Evolutionary conservation across 2,329 filamentous ascomycete species (phyloP).

Genomic region (Grosmannia huntii): DNA sequence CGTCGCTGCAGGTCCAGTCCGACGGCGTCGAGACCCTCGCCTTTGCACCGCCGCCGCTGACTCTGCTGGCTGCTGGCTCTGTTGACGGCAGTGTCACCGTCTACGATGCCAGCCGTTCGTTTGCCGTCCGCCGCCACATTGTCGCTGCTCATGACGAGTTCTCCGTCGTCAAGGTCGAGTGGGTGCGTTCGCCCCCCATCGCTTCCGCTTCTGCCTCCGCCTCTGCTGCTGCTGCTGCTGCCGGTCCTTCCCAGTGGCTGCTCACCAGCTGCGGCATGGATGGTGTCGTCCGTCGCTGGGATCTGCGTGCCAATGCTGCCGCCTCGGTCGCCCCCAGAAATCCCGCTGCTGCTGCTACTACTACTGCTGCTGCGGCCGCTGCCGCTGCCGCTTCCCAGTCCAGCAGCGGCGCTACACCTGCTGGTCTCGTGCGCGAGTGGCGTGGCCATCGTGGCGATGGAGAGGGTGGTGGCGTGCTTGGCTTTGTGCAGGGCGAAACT

Average conservation of each 20-base stretch:
- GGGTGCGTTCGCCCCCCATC: constrained; percentile 34
- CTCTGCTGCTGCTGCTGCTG: constrained; percentile 17
- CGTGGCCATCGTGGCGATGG: constrained; percentile 75
- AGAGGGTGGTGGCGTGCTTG: constrained; percentile 78
- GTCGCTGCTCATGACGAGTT: constrained; percentile 75
- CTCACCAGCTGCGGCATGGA: constrained; percentile 87
- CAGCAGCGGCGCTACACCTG: no score
- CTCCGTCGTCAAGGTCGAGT: constrained; percentile 87
- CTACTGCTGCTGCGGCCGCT: not conserved
- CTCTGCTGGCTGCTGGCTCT: constrained; percentile 50
- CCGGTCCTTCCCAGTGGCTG: constrained; percentile 37
- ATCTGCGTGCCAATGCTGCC: constrained; percentile 43
- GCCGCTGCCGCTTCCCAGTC: constrained; percentile 18
- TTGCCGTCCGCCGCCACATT: constrained; percentile 75
- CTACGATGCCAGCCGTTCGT: constrained; percentile 76
- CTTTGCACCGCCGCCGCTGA: constrained; percentile 41
- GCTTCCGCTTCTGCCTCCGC: not conserved
- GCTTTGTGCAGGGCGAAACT: constrained; percentile 71
- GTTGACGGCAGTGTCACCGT: constrained; percentile 70
- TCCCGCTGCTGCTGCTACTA: constrained; percentile 17
- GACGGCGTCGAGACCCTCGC: constrained; percentile 66
- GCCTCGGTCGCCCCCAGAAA: constrained; percentile 17
- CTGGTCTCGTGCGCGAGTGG: constrained; percentile 68
- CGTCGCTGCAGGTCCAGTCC: constrained; percentile 65
- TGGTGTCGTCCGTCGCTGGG: constrained; percentile 82